Evolutionary conservation across 2,329 filamentous ascomycete species (phyloP), one percentile per base, ranked within the genome.

Genomic region (Aspergillus carbonarius): DNA sequence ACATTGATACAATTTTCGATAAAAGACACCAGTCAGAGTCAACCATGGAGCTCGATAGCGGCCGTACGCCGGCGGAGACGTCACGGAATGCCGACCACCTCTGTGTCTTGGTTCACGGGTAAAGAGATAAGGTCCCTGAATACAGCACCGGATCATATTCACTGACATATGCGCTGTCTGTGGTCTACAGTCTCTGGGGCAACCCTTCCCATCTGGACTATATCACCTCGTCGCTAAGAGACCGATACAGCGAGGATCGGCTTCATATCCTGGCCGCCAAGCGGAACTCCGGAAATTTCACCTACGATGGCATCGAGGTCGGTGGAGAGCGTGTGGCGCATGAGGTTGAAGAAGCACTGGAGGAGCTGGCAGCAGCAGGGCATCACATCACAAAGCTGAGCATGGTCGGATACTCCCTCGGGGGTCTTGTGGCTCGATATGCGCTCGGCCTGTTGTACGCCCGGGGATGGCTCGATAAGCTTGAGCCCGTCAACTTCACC

Each of bases 401-500:
- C 72, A 81, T 98, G 40, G 83, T 93, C 44, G 93, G 93, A 39
- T 97, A 98, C 74, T 96, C 92, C 0, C 82, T 97, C 1, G 93
- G 93, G 47, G 93, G 93, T 0, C 80, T 98, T 6, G 87, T 98
- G 4, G 87, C 91, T 9, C 84, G 93, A 60, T 98, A 96, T 78
- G 89, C 91, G 1, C 83, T 96, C 57, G 93, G 93, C 0, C 78
- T 98, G 68, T 81, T 98, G 3, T 86, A 93, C 67, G 88, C 90
- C 55, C 90, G 89, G 68, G 92, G 92, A 8, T 81, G 91, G 58
- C 87, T 98, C 57, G 88, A 96, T 57, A 82, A 83, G 58, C 82
- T 98, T 25, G 83, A 92, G 70, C 93, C 93, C 64, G 85, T 93
- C 84, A 97, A 96, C 80, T 97, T 98, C 76, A 91, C 89, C 2